Base-by-base conservation (phyloP, 2,329 filamentous ascomycete genomes). In the Apiospora phragmitis region DNA sequence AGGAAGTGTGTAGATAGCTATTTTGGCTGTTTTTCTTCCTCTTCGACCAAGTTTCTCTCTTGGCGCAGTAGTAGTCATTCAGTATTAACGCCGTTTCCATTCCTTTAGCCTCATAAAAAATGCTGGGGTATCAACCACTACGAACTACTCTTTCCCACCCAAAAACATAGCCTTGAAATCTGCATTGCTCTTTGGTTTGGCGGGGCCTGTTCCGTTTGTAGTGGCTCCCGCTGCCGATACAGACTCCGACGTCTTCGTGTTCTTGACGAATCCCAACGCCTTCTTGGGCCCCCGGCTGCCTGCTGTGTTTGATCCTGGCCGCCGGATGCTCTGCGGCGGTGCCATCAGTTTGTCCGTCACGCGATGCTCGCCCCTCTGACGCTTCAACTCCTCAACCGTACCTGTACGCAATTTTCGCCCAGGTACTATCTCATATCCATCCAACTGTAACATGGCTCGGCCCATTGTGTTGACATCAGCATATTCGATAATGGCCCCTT, bases 401-500 rank as follows among this genome's bases (percentile, higher is more conserved):
- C 89, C 90, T 0, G 86, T 88, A 21, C 84, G 85, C 32, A 92
- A 81, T 70, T 82, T 87, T 45, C 83, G 82, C 3, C 85, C 87
- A 65, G 77, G 75, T 45, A 84, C 86, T 62, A 92, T 86, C 67
- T 89, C 85, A 68, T 84, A 77, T 7, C 88, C 88, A 59, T 89
- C 85, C 3, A 92, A 81, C 35, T 84, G 85, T 9, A 92, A 78
- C n/a, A 89, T 85, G 1, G 92, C 93, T 77, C 89, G 92, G 35
- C 95, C 95, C 0, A 93, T 93, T 45, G 90, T 87, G 2, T 90
- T 85, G 2, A 91, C 86, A 68, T 93, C 90, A 2, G 84, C 84
- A 76, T 93, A 98, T 78, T 98, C 96, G 47, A 98, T 87, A 69
- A 95, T 92, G 6, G 95, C 96, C 16, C 94, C 95, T 71, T 92